Percentiles rank a stretch among this genome's conserved stretches.
phyloP scores from a whole-genome alignment of 164 flowering plant species.

The Warburgia ugandensis region DNA sequence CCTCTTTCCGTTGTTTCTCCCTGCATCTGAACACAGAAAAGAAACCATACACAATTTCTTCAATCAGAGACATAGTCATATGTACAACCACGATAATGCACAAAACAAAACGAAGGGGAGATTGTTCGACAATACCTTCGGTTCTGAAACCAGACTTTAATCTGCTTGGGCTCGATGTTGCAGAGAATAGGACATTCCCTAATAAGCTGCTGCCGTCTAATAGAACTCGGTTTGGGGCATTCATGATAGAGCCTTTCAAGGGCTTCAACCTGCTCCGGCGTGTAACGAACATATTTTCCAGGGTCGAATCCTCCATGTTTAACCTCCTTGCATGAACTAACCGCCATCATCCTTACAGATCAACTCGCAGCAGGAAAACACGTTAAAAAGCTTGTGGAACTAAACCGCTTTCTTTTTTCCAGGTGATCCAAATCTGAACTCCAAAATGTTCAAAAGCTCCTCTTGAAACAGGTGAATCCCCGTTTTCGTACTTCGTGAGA shows the following conservation, averaged over 20 bases:
- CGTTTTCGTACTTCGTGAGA: too few species aligned
- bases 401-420: neutral
- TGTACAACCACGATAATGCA: too few species aligned
- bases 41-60: too few species aligned
- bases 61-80: too few species aligned
- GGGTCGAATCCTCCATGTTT: slow-evolving; percentile 59
- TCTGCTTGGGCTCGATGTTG: slow-evolving; percentile 93
- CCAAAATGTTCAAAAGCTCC: neutral
- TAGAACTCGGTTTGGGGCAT: slow-evolving; percentile 93
- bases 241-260: slow-evolving; percentile 93
- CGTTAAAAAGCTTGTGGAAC: too few species aligned
- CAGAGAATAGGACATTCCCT: slow-evolving; percentile 93
- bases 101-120: too few species aligned
- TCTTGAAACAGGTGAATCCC: too few species aligned
- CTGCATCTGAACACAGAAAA: slow-evolving; percentile 60
- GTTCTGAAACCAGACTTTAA: slow-evolving; percentile 99
- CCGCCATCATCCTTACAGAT: slow-evolving; percentile 23
- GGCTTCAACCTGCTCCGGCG: slow-evolving; percentile 99
- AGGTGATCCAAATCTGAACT: slow-evolving; percentile 2
- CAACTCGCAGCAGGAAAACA: neutral
- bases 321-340: slow-evolving; percentile 84
- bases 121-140: too few species aligned
- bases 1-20: slow-evolving; percentile 94
- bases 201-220: slow-evolving; percentile 91
- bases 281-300: slow-evolving; percentile 92